phyloP scores from a whole-genome alignment of 2,329 filamentous ascomycete species.

The Xylaria sp. region DNA sequence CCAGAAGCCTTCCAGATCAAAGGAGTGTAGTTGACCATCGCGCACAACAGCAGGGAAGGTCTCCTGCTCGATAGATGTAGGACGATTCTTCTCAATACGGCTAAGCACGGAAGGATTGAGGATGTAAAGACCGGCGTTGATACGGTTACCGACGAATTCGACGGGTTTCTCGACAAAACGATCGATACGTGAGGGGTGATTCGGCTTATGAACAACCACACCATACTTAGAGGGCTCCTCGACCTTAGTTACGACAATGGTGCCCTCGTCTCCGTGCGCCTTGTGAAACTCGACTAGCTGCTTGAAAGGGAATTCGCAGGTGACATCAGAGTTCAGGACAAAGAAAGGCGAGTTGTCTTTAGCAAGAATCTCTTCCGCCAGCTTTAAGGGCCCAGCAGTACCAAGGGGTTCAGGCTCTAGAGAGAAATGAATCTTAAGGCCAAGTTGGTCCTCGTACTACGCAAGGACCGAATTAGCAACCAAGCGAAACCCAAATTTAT shows the following conservation, averaged over 20 bases:
- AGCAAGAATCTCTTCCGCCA: conserved; percentile 89
- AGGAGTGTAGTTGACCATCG: conserved; percentile 92
- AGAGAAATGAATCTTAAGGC: conserved; percentile 96
- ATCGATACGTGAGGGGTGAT: conserved; percentile 90
- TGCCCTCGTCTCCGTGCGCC: conserved; percentile 91
- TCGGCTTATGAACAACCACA: conserved; percentile 97
- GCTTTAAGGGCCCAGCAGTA: conserved; percentile 93
- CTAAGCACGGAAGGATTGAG: conserved; percentile 90
- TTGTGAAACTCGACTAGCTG: conserved; percentile 93
- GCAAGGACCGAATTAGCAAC: conserved; percentile 28
- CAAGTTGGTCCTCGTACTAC: conserved; percentile 90
- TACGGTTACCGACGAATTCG: conserved; percentile 97
- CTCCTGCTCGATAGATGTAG: conserved; percentile 98
- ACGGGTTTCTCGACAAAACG: conserved; percentile 99
- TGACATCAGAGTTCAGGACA: conserved; percentile 97
- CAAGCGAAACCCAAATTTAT: conserved; percentile 34
- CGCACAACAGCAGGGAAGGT: conserved; percentile 94
- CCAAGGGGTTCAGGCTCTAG: conserved; percentile 96
- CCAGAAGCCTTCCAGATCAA: conserved; percentile 98
- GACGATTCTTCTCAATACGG: conserved; percentile 89
- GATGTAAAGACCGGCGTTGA: conserved; percentile 99
- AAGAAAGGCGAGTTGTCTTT: conserved; percentile 98
- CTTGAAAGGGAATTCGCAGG: conserved; percentile 96
- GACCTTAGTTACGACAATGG: conserved; percentile 98
- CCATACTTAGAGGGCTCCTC: conserved; percentile 99